Conservation (phyloP, 176 grass and related monocot species). For the Avena insularis region DNA sequence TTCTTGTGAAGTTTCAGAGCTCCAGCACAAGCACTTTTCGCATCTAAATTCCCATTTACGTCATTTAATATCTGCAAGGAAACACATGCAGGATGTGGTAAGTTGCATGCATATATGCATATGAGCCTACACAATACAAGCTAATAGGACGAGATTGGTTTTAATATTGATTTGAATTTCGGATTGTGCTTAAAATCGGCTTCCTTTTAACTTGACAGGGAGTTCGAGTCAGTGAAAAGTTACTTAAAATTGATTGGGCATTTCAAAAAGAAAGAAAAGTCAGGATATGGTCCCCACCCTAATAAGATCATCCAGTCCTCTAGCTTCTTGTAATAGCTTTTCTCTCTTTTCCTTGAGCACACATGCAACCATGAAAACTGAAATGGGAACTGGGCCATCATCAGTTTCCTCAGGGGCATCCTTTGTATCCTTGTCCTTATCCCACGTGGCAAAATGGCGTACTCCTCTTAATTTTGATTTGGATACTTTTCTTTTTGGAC, state of each 20-base stretch:
- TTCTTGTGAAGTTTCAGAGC: conserved; percentile 99
- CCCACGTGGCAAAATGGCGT: conserved; percentile 91
- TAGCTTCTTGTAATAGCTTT: conserved; percentile 83
- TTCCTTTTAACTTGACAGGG: background rate
- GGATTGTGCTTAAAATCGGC: background rate
- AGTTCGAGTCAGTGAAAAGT: background rate
- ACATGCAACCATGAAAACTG: conserved; percentile 98
- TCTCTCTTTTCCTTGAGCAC: conserved; percentile 99
- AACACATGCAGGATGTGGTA: conserved; percentile 21
- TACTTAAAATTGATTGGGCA: background rate
- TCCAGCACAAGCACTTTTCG: conserved; percentile 87
- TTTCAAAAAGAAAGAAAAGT: background rate
- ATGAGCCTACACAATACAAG: conserved; percentile 1
- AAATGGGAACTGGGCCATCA: conserved; percentile 93
- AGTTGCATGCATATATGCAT: conserved; percentile 4
- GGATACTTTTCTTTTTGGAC: conserved; percentile 71
- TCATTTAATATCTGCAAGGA: conserved; percentile 93
- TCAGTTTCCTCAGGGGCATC: conserved; percentile 61
- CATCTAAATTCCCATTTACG: conserved; percentile 92
- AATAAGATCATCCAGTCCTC: conserved; percentile 94
- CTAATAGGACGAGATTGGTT: background rate
- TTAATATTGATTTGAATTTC: background rate
- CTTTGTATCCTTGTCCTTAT: conserved; percentile 72
- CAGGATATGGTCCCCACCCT: conserved; percentile 53
- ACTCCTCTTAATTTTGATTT: conserved; percentile 78